phyloP scores from a whole-genome alignment of 306 rosid genomes.

The Gleditsia sinensis region DNA sequence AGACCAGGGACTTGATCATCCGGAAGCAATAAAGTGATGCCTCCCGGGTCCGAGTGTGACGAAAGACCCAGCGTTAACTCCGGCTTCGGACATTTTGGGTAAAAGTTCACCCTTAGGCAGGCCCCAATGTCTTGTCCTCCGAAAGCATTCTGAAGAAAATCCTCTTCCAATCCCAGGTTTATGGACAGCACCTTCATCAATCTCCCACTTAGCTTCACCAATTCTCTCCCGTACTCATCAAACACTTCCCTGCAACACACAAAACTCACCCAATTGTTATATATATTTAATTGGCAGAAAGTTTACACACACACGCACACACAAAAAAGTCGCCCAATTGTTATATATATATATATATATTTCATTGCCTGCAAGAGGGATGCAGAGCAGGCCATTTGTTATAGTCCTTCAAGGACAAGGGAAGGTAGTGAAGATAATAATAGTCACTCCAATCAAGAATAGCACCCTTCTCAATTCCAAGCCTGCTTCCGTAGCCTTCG shows the following conservation, averaged over 20 bases:
- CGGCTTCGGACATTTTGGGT: conserved; percentile 77
- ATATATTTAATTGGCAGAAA: too few species aligned
- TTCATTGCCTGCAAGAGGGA: conserved; percentile 29
- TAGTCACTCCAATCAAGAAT: conserved; percentile 91
- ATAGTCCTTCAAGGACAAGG: conserved; percentile 54
- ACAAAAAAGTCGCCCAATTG: too few species aligned
- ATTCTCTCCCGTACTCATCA: conserved; percentile 81
- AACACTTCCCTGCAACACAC: conserved; percentile 56
- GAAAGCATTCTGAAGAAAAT: conserved; percentile 53
- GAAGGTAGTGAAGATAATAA: conserved; percentile 73
- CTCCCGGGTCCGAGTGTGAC: conserved; percentile 88
- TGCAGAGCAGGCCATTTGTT: conserved; percentile 72
- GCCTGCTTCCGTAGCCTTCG: conserved; percentile 86
- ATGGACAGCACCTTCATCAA: conserved; percentile 59
- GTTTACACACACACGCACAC: too few species aligned
- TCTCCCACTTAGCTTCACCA: conserved; percentile 69
- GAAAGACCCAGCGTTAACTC: conserved; percentile 77
- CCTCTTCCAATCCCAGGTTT: conserved; percentile 66
- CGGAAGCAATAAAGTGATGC: conserved; percentile 68
- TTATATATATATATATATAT: too few species aligned
- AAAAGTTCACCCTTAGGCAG: conserved; percentile 74
- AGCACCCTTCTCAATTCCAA: conserved; percentile 74
- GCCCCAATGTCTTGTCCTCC: conserved; percentile 86
- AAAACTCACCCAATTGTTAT: too few species aligned
- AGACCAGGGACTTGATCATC: conserved; percentile 71